Conservation (phyloP, 768 basidiomycete genomes). For the Amanita rubescens region DNA sequence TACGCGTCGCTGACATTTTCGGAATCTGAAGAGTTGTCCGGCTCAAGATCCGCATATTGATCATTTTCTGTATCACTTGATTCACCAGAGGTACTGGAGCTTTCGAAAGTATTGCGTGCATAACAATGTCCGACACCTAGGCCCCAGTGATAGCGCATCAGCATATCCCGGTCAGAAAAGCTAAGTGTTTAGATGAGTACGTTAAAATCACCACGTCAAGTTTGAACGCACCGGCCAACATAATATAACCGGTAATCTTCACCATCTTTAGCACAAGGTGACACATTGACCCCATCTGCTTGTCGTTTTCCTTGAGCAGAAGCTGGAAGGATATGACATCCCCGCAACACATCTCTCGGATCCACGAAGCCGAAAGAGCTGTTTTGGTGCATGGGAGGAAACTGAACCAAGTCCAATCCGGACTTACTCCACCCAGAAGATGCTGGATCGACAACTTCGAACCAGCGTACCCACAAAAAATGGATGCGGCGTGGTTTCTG, state of each 20-base stretch:
- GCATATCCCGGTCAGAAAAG: too few species aligned
- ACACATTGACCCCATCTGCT: conserved; percentile 7
- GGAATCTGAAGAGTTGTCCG: neutral
- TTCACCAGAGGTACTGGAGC: neutral
- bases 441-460: conserved; percentile 2
- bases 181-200: neutral
- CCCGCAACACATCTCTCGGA: conserved; percentile 29
- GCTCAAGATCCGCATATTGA: too few species aligned
- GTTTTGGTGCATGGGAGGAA: conserved; percentile 18
- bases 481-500: conserved; percentile 14
- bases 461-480: conserved; percentile 26
- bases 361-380: conserved; percentile 38
- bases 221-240: conserved; percentile 25
- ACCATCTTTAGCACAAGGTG: conserved; percentile 7
- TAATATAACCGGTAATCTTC: conserved; percentile 24
- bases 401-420: conserved; percentile 24
- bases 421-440: conserved; percentile 14
- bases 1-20: neutral
- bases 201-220: neutral
- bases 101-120: neutral
- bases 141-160: too few species aligned
- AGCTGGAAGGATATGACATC: conserved; percentile 31
- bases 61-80: neutral
- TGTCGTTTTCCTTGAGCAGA: conserved; percentile 19
- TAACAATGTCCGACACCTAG: neutral